These are phyloP conservation scores for Salvia rosmarinus DNA, from an alignment of 257 asterid species.

Conservation along the genomic window DNA sequence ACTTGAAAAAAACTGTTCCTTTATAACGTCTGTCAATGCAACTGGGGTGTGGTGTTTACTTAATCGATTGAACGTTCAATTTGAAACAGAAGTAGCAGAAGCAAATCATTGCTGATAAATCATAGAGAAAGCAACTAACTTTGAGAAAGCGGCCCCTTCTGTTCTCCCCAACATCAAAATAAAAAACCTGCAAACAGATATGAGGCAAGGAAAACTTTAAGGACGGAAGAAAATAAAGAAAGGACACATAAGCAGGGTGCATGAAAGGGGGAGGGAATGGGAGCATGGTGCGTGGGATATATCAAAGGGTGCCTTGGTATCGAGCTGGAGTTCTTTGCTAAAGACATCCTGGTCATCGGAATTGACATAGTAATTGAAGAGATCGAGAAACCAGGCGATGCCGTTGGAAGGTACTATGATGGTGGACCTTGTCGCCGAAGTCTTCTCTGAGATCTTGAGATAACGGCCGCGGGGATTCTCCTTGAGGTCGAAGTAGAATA, in stretches of 20 bases:
- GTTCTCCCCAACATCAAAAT: constrained; percentile 94
- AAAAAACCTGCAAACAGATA: constrained; percentile 67
- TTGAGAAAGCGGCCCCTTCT: constrained; percentile 97
- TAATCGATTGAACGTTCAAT: neutral
- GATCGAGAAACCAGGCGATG: constrained; percentile 97
- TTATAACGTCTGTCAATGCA: neutral
- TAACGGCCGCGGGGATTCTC: constrained; percentile 97
- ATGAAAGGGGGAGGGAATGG: neutral
- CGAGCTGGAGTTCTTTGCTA: constrained; percentile 97
- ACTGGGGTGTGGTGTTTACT: neutral
- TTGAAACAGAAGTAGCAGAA: neutral
- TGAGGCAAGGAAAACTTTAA: constrained; percentile 24
- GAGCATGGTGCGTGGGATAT: constrained; percentile 8
- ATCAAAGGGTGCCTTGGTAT: constrained; percentile 65
- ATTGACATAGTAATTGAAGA: constrained; percentile 91
- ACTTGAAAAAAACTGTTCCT: neutral
- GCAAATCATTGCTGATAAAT: neutral
- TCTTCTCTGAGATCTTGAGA: constrained; percentile 95
- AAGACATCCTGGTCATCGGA: constrained; percentile 75
- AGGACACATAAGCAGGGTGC: neutral
- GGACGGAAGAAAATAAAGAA: neutral
- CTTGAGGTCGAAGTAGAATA: constrained; percentile 94
- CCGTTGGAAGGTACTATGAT: constrained; percentile 91
- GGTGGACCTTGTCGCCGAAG: constrained; percentile 95
- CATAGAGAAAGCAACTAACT: constrained; percentile 47